Evolutionary conservation across 2,329 filamentous ascomycete genomes (phyloP).

Genomic region (Aspergillus transmontanensis): DNA sequence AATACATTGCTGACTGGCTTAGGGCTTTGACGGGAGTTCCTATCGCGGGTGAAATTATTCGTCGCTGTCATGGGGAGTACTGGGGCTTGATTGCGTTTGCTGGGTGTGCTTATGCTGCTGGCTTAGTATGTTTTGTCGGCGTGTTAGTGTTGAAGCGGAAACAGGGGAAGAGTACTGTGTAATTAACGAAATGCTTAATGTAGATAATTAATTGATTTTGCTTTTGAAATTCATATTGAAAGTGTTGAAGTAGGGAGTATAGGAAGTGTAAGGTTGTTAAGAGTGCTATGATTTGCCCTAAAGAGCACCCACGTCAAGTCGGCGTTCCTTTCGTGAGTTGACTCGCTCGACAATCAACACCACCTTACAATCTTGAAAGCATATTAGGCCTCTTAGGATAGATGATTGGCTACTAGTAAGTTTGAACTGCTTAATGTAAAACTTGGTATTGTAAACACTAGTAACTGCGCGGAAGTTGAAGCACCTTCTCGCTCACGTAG

Average conservation of each 20-base stretch:
- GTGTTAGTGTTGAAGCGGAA: slow-evolving; percentile 11
- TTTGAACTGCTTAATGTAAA: no score
- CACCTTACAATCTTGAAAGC: no score
- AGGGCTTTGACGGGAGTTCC: slow-evolving; percentile 31
- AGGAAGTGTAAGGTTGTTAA: no score
- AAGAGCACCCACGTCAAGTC: no score
- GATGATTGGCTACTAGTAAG: no score
- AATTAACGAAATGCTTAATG: background rate
- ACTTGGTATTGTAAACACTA: slow-evolving; percentile 20
- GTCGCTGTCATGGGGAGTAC: slow-evolving; percentile 28
- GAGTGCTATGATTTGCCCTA: no score
- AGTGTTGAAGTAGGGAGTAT: no score
- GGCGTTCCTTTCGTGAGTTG: no score
- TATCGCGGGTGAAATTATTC: slow-evolving; percentile 32
- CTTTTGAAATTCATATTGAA: no score
- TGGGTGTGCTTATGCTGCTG: slow-evolving; percentile 23
- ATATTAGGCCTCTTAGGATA: no score
- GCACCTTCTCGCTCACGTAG: slow-evolving; percentile 48
- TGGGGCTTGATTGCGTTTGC: slow-evolving; percentile 30
- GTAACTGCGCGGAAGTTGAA: slow-evolving; percentile 47
- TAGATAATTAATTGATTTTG: background rate
- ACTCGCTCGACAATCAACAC: no score
- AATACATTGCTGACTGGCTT: background rate
- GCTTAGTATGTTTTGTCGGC: slow-evolving; percentile 21
- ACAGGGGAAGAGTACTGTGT: background rate